Conservation (phyloP, 768 basidiomycete species). For the Mycena olivaceomarginata region DNA sequence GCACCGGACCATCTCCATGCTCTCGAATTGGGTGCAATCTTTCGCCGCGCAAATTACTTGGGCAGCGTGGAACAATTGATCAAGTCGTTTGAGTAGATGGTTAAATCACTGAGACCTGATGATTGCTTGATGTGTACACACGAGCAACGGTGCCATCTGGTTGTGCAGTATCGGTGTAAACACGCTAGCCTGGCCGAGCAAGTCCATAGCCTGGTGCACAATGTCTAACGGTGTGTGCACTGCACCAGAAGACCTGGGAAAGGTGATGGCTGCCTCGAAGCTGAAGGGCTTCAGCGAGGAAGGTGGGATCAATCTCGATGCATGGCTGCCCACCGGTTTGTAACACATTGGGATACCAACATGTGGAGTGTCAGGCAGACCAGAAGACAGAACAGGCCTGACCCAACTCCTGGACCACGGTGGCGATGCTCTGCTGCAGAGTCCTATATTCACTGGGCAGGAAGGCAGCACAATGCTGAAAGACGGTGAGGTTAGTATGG, state of each 20-base stretch:
- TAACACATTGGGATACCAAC: conserved; percentile 3
- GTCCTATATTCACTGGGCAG: conserved; percentile 40
- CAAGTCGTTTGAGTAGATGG: no score
- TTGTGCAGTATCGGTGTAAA: conserved; percentile 24
- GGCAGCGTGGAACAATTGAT: no score
- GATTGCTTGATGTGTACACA: conserved; percentile 1
- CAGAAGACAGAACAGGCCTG: conserved; percentile 39
- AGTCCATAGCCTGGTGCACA: conserved; percentile 41
- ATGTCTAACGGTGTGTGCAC: conserved; percentile 30
- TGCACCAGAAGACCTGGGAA: background rate
- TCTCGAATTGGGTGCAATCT: no score
- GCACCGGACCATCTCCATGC: no score
- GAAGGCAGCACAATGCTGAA: conserved; percentile 39
- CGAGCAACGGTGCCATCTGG: conserved; percentile 15
- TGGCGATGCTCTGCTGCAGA: conserved; percentile 40
- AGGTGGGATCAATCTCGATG: conserved; percentile 47
- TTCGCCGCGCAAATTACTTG: no score
- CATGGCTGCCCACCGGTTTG: conserved; percentile 46
- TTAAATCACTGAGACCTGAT: conserved; percentile 41
- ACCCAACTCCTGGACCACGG: conserved; percentile 46
- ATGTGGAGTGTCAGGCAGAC: conserved; percentile 38
- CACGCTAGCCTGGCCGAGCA: conserved; percentile 6
- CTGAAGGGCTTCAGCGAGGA: conserved; percentile 50
- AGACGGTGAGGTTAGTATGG: background rate
- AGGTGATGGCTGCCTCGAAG: conserved; percentile 34